Percentiles rank a stretch among this genome's conserved stretches.
Conservation (phyloP, 768 basidiomycete species). For the Xerocomellus dryophilus region DNA sequence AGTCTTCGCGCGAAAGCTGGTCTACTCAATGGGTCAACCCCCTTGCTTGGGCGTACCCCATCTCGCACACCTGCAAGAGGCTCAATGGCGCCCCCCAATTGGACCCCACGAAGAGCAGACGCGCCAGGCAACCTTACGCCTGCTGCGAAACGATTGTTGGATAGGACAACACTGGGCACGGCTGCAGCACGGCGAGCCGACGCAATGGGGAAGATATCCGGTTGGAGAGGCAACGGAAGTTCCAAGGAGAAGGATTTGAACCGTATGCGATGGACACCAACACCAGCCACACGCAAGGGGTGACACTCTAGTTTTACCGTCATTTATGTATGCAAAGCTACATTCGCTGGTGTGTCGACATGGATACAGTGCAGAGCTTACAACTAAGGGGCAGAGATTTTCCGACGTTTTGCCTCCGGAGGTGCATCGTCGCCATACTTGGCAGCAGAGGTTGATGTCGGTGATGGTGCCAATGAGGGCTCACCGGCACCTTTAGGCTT, state of each 20-base stretch:
- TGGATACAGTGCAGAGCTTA: slow-evolving; percentile 10
- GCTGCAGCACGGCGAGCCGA: slow-evolving; percentile 63
- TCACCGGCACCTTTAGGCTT: slow-evolving; percentile 44
- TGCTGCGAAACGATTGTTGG: slow-evolving; percentile 74
- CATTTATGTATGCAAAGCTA: slow-evolving; percentile 11
- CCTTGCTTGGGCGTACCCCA: slow-evolving; percentile 28
- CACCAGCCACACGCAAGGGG: slow-evolving; percentile 45
- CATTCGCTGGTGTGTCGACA: slow-evolving; percentile 5
- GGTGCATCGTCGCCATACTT: slow-evolving; percentile 27
- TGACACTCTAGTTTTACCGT: slow-evolving; percentile 9
- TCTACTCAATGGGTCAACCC: slow-evolving; percentile 44
- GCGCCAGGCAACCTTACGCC: slow-evolving; percentile 78
- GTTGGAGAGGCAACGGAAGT: slow-evolving; percentile 50
- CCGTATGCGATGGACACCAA: slow-evolving; percentile 76
- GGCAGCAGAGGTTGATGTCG: slow-evolving; percentile 14
- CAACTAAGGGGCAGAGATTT: slow-evolving; percentile 38
- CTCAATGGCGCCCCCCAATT: slow-evolving; percentile 75
- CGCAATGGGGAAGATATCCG: slow-evolving; percentile 55
- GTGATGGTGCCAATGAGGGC: slow-evolving; percentile 17
- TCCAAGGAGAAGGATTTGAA: slow-evolving; percentile 61
- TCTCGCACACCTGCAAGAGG: slow-evolving; percentile 36
- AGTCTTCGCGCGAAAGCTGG: slow-evolving; percentile 76
- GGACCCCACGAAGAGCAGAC: slow-evolving; percentile 74
- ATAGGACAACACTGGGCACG: slow-evolving; percentile 66
- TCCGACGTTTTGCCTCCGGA: slow-evolving; percentile 59